Evolutionary conservation across 2,329 filamentous ascomycete species (phyloP).

Genomic region (Neopestalotiopsis sp.): DNA sequence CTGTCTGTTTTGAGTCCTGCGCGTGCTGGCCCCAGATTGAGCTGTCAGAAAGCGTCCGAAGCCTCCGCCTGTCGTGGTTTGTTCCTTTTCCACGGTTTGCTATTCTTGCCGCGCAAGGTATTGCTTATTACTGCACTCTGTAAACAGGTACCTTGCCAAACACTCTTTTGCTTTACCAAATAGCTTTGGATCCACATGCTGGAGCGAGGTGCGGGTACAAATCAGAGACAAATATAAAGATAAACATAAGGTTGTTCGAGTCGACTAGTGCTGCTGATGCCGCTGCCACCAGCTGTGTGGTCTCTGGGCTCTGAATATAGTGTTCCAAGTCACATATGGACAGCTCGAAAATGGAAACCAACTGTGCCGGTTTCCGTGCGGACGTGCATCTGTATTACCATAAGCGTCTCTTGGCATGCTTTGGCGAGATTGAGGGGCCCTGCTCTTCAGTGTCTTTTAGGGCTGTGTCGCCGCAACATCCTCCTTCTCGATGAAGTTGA

Average conservation of each 20-base stretch:
- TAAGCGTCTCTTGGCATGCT: slow-evolving; percentile 10
- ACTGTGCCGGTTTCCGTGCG: slow-evolving; percentile 11
- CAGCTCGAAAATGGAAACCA: slow-evolving; percentile 3
- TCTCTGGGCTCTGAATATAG: neutral
- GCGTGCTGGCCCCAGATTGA: neutral
- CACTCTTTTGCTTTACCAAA: too few relatives aligned
- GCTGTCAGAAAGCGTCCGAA: neutral
- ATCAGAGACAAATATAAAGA: slow-evolving; percentile 1
- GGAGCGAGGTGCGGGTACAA: neutral
- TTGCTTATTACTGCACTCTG: too few relatives aligned
- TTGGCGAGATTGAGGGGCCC: slow-evolving; percentile 12
- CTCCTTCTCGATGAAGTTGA: neutral
- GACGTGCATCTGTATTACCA: neutral
- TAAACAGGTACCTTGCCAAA: too few relatives aligned
- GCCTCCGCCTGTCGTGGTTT: neutral
- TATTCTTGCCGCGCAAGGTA: too few relatives aligned
- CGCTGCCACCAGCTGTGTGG: neutral
- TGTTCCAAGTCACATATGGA: neutral
- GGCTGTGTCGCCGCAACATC: neutral
- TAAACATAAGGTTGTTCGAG: neutral
- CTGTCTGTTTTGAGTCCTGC: neutral
- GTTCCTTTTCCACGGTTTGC: too few relatives aligned
- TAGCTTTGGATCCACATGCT: neutral
- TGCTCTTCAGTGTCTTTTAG: neutral
- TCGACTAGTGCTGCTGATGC: neutral